A percentile compares a stretch with the other conserved stretches of the same genome.
These are phyloP conservation scores for Phaffia tasmanica DNA, from an alignment of 768 basidiomycete species.

Conservation along the genomic window DNA sequence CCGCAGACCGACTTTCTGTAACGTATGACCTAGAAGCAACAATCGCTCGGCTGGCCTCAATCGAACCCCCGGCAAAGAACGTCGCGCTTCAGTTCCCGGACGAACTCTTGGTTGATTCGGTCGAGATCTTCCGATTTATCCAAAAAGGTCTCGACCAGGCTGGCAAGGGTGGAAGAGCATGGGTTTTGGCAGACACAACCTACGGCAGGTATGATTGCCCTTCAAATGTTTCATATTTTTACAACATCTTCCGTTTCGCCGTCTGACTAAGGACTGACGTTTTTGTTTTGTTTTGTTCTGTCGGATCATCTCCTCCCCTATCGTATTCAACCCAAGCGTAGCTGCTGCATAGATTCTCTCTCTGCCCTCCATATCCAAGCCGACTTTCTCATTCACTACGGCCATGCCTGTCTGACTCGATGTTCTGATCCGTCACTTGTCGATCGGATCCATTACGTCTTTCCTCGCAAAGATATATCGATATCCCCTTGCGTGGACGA, in stretches of 20 bases:
- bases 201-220: constrained; percentile 66
- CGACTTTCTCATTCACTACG: constrained; percentile 85
- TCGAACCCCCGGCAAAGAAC: constrained; percentile 14
- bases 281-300: not conserved
- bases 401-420: constrained; percentile 79
- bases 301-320: constrained; percentile 1
- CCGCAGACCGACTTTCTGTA: constrained; percentile 1
- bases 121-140: constrained; percentile 63
- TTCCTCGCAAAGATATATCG: constrained; percentile 52
- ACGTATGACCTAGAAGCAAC: constrained; percentile 18
- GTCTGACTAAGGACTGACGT: constrained; percentile 13
- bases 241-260: not conserved
- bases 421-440: constrained; percentile 19
- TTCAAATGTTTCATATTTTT: not conserved
- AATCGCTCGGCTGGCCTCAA: constrained; percentile 45
- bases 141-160: constrained; percentile 29
- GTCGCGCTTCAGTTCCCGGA: constrained; percentile 93
- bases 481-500: constrained; percentile 6
- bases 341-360: constrained; percentile 94
- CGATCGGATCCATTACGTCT: constrained; percentile 50
- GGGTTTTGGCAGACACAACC: constrained; percentile 93
- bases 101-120: constrained; percentile 74
- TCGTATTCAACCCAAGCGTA: constrained; percentile 34
- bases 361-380: constrained; percentile 89
- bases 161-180: constrained; percentile 45